These are phyloP conservation scores for Hanseniaspora valbyensis DNA, from an alignment of 805 yeast species.

Conservation along the genomic window DNA sequence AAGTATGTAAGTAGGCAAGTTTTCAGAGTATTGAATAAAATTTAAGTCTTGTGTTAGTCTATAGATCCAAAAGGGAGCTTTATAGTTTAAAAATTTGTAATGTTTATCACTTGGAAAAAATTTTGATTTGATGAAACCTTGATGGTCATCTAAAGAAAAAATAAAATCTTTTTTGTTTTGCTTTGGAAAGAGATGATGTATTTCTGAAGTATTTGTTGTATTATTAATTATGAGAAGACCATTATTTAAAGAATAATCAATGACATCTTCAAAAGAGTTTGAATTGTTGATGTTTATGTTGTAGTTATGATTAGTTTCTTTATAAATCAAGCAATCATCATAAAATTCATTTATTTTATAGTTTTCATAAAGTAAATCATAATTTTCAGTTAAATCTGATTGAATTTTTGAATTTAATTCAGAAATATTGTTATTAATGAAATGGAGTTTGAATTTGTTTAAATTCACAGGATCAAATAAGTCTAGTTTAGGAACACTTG, in stretches of 20 bases:
- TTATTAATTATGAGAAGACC: not conserved
- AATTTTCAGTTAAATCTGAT: not conserved
- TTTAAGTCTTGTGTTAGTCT: not conserved
- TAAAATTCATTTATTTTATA: not conserved
- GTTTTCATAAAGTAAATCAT: not conserved
- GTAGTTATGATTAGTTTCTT: not conserved
- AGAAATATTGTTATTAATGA: not conserved
- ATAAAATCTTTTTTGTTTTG: not conserved
- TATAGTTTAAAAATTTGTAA: not conserved
- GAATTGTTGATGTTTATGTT: not conserved
- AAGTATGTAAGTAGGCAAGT: not conserved
- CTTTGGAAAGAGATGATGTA: not conserved
- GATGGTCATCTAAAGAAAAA: not conserved
- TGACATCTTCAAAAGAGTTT: not conserved
- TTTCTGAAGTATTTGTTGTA: not conserved
- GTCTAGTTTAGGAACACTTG: not conserved
- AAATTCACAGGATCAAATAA: not conserved
- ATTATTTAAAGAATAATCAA: not conserved
- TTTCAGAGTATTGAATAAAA: not conserved
- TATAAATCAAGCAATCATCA: not conserved
- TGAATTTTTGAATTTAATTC: not conserved
- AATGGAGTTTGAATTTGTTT: not conserved
- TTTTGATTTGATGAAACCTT: not conserved
- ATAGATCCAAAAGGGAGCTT: constrained; percentile 8
- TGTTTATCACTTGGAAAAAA: not conserved